Evolutionary conservation across 139 green algal genomes (phyloP).

Genomic region (Protoeuglena noctilucae): DNA sequence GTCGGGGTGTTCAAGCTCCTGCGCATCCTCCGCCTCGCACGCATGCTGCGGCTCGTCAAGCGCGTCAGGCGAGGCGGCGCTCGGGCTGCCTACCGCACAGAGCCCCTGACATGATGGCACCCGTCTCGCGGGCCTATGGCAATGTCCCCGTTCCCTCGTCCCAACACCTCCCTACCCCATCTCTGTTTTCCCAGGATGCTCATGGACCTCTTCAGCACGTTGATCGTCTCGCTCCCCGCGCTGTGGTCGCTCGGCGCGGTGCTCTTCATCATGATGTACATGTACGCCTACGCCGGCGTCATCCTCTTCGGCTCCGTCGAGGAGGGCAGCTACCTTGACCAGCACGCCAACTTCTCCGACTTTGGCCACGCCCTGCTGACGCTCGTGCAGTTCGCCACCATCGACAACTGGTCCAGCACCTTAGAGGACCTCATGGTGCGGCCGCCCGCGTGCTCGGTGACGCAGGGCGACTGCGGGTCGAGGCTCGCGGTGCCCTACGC

Average conservation of each 20-base stretch:
- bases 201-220: conserved; percentile 42
- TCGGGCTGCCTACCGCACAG: no score
- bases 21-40: conserved; percentile 32
- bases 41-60: conserved; percentile 43
- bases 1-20: conserved; percentile 27
- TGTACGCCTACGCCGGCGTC: conserved; percentile 55
- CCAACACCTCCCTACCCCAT: no score
- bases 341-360: conserved; percentile 51
- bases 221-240: conserved; percentile 51
- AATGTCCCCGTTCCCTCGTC: no score
- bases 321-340: conserved; percentile 21
- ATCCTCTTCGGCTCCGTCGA: conserved; percentile 34
- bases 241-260: conserved; percentile 59
- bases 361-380: conserved; percentile 34
- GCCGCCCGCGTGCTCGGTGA: conserved; percentile 24
- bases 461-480: conserved; percentile 11
- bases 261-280: conserved; percentile 55
- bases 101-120: no score
- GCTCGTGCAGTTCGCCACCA: conserved; percentile 41
- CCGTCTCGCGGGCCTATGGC: no score
- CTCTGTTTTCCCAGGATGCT: no score
- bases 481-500: conserved; percentile 42
- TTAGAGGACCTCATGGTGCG: conserved; percentile 27
- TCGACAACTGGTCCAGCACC: conserved; percentile 51
- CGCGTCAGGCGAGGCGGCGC: conserved; percentile 33